Evolutionary conservation across 208 protist species (phyloP).

Genomic region (Leishmania gerbilli): DNA sequence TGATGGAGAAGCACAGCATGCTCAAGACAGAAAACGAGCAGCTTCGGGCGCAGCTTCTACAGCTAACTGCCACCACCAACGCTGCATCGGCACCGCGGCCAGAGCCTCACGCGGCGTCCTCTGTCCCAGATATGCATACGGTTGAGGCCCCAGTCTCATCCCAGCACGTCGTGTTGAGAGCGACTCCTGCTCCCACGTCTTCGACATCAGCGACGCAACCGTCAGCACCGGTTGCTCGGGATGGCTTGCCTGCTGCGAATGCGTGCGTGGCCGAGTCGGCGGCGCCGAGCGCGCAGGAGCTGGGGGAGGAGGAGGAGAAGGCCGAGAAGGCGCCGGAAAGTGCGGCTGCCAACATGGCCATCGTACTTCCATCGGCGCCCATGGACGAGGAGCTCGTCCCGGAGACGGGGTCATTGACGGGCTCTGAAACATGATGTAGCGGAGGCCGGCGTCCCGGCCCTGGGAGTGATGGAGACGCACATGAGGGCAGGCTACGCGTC

Average conservation of each 20-base stretch:
- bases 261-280: background rate
- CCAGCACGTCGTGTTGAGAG: background rate
- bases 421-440: background rate
- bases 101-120: background rate
- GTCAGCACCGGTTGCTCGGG: background rate
- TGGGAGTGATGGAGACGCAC: background rate
- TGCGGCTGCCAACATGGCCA: background rate
- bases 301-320: background rate
- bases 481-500: background rate
- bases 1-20: slow-evolving; percentile 41
- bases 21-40: slow-evolving; percentile 32
- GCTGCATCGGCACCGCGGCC: background rate
- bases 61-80: slow-evolving; percentile 4
- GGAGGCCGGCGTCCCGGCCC: background rate
- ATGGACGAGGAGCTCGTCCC: background rate
- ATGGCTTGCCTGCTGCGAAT: background rate
- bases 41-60: slow-evolving; percentile 23
- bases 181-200: background rate
- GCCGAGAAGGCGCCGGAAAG: background rate
- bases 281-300: background rate
- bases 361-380: background rate
- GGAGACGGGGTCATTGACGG: background rate
- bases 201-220: background rate
- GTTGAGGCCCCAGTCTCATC: background rate
- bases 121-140: background rate